Base-by-base conservation (phyloP, 768 basidiomycete genomes). In the Macrolepiota dolichaula region DNA sequence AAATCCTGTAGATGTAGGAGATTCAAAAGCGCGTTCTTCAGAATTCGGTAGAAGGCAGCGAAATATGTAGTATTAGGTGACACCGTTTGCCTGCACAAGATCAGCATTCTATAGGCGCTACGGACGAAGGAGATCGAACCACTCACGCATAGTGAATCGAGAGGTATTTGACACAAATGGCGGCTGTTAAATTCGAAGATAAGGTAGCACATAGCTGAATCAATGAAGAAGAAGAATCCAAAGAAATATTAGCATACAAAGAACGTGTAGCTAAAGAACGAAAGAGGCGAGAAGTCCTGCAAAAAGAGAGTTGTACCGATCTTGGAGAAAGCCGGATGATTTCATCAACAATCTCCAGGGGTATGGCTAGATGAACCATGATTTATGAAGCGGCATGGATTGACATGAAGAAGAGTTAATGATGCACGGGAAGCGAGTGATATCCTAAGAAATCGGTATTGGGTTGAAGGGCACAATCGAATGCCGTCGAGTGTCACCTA, bases 91-190 rank as follows among this genome's bases (percentile, higher is more conserved):
- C 47, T 51, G 12, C 49, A 51, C 29, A 32, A 17, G 29, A 50
- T 13, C 19, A 32, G 49, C 35, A 51, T 17, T 42, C 19, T 24
- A 13, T 2, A 22, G 1, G 24, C 7, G 42, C 42, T n/a, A 17
- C 15, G 19, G 15, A 25, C 17, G 42, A 7, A n/a, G 38, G n/a
- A 37, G 15, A 19, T 32, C 38, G 38, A 29, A 47, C 24, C 4
- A 72, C 76, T 46, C 64, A 77, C 76, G 66, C 63, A 64, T 77
- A 77, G 44, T 54, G 66, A 56, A 79, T 72, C 37, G 68, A 66
- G 46, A 79, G 69, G 27, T 62, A 63, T 64, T 71, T 69, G 22
- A 77, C 74, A 13, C 64, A 62, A 22, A 64, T 40, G n/a, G 75
- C 74, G 35, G 71, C 67, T 24, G 59, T 59, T 10, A 57, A 40